Percentiles rank a stretch among this genome's conserved stretches.
phyloP scores from a whole-genome alignment of 305 asterid genomes.

The Andrographis paniculata region DNA sequence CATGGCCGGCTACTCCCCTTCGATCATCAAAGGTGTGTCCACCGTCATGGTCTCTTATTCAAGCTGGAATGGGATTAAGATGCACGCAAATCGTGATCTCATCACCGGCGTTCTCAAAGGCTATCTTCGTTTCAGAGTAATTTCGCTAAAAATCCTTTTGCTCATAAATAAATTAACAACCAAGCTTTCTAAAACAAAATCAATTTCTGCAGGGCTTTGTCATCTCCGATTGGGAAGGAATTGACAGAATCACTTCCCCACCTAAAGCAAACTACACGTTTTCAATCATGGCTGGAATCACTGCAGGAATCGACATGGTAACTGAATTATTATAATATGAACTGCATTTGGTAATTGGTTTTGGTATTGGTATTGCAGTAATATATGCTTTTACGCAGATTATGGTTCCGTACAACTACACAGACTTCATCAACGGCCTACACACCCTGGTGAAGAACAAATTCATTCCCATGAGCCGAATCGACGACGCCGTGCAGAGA shows the following conservation, averaged over 20 bases:
- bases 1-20: constrained; percentile 48
- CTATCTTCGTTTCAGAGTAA: constrained; percentile 41
- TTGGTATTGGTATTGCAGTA: too few species aligned
- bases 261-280: constrained; percentile 44
- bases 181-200: neutral
- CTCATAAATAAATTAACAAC: neutral
- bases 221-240: constrained; percentile 60
- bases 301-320: constrained; percentile 59
- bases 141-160: neutral
- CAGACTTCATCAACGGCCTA: constrained; percentile 50
- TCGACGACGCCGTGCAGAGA: constrained; percentile 68
- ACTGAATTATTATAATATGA: too few species aligned
- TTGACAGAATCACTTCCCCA: constrained; percentile 51
- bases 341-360: too few species aligned
- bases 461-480: constrained; percentile 39
- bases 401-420: constrained; percentile 54
- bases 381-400: constrained; percentile 30
- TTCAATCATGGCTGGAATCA: constrained; percentile 38
- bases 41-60: constrained; percentile 68
- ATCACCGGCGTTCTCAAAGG: constrained; percentile 54
- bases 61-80: constrained; percentile 56
- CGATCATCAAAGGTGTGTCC: constrained; percentile 62
- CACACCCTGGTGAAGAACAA: constrained; percentile 41
- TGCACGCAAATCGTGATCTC: constrained; percentile 53
- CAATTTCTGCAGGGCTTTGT: constrained; percentile 46